phyloP scores from a whole-genome alignment of 2,329 filamentous ascomycete genomes.

The Graphiopsis chlorocephala region DNA sequence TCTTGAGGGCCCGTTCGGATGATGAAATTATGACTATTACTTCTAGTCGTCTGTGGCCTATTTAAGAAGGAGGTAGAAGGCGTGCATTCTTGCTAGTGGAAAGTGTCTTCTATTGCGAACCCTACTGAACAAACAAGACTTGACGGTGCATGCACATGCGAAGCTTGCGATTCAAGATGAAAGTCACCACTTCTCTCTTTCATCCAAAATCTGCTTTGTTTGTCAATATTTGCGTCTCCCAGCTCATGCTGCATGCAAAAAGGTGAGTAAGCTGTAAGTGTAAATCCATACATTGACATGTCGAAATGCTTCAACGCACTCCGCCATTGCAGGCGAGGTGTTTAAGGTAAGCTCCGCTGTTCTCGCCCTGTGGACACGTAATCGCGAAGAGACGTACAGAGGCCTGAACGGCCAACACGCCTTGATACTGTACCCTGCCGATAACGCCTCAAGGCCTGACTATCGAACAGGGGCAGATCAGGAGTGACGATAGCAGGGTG shows the following conservation, averaged over 20 bases:
- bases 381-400: not conserved
- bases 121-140: not conserved
- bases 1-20: not conserved
- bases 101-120: not conserved
- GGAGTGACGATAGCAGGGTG: not conserved
- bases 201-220: not conserved
- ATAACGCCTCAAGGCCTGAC: not conserved
- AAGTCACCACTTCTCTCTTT: not conserved
- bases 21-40: not conserved
- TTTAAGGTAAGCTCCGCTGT: not conserved
- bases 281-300: not conserved
- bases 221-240: not conserved
- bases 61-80: not conserved
- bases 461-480: not conserved
- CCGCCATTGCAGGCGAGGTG: not conserved
- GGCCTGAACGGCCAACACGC: not conserved
- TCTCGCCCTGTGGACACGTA: not conserved
- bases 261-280: not conserved
- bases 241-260: not conserved
- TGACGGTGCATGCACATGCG: not conserved
- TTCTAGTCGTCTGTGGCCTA: not conserved
- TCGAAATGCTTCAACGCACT: not conserved
- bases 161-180: not conserved
- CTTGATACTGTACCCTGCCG: not conserved
- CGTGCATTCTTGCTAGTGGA: not conserved